Percentiles rank a stretch among this genome's conserved stretches.
Evolutionary conservation across 2,329 filamentous ascomycete genomes (phyloP).

Genomic region (Aaosphaeria arxii): DNA sequence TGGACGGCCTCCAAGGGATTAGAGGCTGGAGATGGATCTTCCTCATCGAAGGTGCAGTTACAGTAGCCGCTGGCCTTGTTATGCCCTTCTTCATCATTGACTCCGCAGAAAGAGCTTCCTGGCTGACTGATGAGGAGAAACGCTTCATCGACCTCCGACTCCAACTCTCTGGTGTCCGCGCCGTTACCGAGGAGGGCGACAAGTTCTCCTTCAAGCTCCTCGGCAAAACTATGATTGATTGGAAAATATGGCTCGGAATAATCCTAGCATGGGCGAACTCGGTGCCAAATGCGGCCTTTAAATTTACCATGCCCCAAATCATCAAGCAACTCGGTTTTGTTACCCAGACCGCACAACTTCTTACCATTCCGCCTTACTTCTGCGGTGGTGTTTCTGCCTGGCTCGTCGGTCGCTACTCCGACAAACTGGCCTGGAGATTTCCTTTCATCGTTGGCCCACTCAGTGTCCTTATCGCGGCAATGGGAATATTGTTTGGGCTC

Average conservation of each 20-base stretch:
- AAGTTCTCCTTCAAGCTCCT: background rate
- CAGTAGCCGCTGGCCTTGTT: slow-evolving; percentile 2
- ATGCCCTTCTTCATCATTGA: slow-evolving; percentile 12
- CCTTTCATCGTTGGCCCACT: background rate
- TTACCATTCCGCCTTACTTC: slow-evolving; percentile 3
- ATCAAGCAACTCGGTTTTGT: slow-evolving; percentile 25
- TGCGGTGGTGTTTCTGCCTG: background rate
- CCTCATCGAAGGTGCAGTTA: slow-evolving; percentile 38
- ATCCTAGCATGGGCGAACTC: slow-evolving; percentile 3
- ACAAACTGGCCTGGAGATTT: background rate
- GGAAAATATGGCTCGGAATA: background rate
- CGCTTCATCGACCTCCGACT: slow-evolving; percentile 1
- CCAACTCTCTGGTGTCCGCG: background rate
- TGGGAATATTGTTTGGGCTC: background rate
- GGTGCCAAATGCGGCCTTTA: slow-evolving; percentile 9
- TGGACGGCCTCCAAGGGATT: slow-evolving; percentile 40
- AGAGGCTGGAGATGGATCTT: slow-evolving; percentile 45
- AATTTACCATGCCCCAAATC: slow-evolving; percentile 27
- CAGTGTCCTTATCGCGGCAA: background rate
- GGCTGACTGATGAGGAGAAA: slow-evolving; percentile 3
- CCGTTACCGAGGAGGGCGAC: background rate
- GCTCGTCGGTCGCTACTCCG: background rate
- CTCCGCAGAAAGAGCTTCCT: slow-evolving; percentile 1
- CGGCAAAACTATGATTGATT: slow-evolving; percentile 1
- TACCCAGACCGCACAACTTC: slow-evolving; percentile 13